These are phyloP conservation scores for Viola pubescens DNA, from an alignment of 441 rosid species.

Conservation along the genomic window DNA sequence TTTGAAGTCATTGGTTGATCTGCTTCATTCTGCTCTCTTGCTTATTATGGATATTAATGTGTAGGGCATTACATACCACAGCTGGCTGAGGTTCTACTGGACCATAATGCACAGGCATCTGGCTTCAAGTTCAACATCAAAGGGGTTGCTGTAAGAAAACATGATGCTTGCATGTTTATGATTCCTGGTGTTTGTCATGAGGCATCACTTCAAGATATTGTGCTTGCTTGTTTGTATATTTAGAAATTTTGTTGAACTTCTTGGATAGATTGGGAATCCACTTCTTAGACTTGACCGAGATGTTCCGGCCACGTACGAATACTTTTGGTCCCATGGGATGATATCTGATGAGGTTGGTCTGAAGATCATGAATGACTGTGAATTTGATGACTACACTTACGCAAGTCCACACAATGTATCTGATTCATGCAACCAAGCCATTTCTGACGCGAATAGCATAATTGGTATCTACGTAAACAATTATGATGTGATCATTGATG, in stretches of 20 bases:
- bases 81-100: conserved; percentile 47
- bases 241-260: neutral
- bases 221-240: neutral
- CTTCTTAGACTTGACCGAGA: conserved; percentile 70
- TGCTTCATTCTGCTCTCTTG: neutral
- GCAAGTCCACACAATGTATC: conserved; percentile 48
- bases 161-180: neutral
- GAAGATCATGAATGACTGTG: conserved; percentile 55
- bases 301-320: conserved; percentile 51
- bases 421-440: conserved; percentile 40
- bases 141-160: conserved; percentile 77
- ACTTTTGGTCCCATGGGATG: conserved; percentile 88
- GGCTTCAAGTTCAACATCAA: conserved; percentile 74
- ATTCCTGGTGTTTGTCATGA: neutral
- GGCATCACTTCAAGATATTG: neutral
- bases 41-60: neutral
- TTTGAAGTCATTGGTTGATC: neutral
- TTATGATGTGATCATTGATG: conserved; percentile 65
- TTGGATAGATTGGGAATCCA: conserved; percentile 70
- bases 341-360: conserved; percentile 80
- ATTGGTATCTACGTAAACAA: conserved; percentile 51
- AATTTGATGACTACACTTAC: conserved; percentile 61
- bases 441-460: conserved; percentile 28
- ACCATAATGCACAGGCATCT: conserved; percentile 45
- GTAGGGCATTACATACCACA: conserved; percentile 78